Base-by-base conservation (phyloP, 1,284 basidiomycete genomes). In the Irpex sp. region DNA sequence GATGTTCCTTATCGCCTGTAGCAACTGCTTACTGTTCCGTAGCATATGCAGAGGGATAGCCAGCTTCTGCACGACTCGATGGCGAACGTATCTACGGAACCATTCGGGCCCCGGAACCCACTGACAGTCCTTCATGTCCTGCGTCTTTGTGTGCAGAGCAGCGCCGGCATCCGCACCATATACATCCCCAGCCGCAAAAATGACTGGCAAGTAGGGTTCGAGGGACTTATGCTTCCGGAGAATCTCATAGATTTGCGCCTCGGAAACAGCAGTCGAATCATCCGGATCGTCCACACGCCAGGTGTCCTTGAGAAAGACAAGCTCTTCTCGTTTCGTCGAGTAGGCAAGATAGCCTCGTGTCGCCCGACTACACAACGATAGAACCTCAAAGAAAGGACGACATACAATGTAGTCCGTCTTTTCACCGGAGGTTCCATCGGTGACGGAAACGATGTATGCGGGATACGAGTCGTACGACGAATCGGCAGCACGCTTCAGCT, bases 51-150 rank as follows among this genome's bases (percentile, higher is more conserved):
- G 56, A 8, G 59, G 59, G 6, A 60, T 56, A 15, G 39, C 51
- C 8, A 63, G 50, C 6, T 57, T 31, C 36, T 63, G 62, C 15
- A 61, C 56, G 47, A 61, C 26, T 13, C 62, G 59, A 53, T 58
- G 39, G 39, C 59, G 62, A 43, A 55, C 26, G 26, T 55, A 26
- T 26, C 53, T 35, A 13, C 33, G 53, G 33, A 55, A 11, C 53
- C 26, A 55, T 33, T 7, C n/a, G 26, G 21, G 7, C 19, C 15
- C 9, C 26, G 7, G 33, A 6, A 15, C 9, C 11, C 26, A 13
- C 19, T 26, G 15, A 35, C 19, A 55, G 13, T 17, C 53, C 53
- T 31, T 35, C 53, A 17, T 19, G 7, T 55, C 26, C 53, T 55
- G 53, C 26, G 53, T 55, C 53, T 11, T 26, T 21, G 53, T 55